These are phyloP conservation scores for Alternaria brassicae DNA, from an alignment of 2,329 filamentous ascomycete genomes.

Conservation along the genomic window DNA sequence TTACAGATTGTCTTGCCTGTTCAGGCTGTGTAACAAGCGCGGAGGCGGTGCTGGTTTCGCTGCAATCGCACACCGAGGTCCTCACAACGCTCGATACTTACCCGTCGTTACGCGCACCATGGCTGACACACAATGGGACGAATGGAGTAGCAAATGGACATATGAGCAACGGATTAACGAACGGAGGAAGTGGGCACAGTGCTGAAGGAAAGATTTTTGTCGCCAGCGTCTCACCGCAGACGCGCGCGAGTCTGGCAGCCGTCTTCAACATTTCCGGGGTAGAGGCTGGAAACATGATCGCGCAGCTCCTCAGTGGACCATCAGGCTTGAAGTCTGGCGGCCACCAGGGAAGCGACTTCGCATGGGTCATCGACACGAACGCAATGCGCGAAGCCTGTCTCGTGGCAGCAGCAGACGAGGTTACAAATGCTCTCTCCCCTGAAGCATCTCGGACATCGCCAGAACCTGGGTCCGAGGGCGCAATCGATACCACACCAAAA, in stretches of 20 bases:
- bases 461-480: constrained; percentile 40
- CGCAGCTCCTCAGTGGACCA: constrained; percentile 76
- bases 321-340: constrained; percentile 74
- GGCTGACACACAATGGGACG: constrained; percentile 39
- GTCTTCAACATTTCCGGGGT: constrained; percentile 76
- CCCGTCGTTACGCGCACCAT: constrained; percentile 52
- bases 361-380: constrained; percentile 92
- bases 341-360: constrained; percentile 76
- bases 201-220: constrained; percentile 78
- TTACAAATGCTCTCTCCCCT: constrained; percentile 47
- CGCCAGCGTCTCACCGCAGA: constrained; percentile 91
- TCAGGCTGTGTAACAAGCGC: constrained; percentile 97
- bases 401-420: constrained; percentile 64
- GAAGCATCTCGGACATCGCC: constrained; percentile 30
- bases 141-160: constrained; percentile 25
- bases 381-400: constrained; percentile 80
- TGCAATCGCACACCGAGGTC: constrained; percentile 94
- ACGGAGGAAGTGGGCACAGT: constrained; percentile 27
- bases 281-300: constrained; percentile 81
- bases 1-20: constrained; percentile 96
- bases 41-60: constrained; percentile 92
- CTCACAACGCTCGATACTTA: constrained; percentile 77
- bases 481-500: constrained; percentile 57
- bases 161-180: constrained; percentile 8
- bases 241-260: constrained; percentile 85